phyloP scores from a whole-genome alignment of 306 rosid genomes.

The Potentilla sterilis region DNA sequence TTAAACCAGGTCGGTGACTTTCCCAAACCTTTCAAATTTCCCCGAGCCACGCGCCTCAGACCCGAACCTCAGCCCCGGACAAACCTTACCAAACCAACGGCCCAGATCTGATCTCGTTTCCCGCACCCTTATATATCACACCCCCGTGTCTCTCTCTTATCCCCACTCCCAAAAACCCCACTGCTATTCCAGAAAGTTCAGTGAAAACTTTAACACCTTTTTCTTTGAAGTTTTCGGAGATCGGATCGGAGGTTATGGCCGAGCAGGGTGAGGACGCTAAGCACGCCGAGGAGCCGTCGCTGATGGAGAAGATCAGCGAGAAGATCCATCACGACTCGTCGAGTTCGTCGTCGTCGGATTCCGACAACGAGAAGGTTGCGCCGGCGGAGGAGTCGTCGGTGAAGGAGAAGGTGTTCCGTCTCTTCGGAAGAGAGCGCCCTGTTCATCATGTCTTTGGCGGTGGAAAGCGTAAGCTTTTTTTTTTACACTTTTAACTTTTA shows the following conservation, averaged over 20 bases:
- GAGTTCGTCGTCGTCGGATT: constrained; percentile 55
- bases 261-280: constrained; percentile 33
- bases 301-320: constrained; percentile 11
- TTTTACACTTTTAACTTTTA: neutral
- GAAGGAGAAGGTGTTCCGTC: constrained; percentile 60
- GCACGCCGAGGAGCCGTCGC: constrained; percentile 27
- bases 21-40: constrained; percentile 7
- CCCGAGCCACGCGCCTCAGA: constrained; percentile 28
- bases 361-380: constrained; percentile 39
- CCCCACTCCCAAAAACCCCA: constrained; percentile 27
- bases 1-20: constrained; percentile 24
- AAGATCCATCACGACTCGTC: constrained; percentile 33
- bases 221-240: neutral
- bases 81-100: constrained; percentile 5
- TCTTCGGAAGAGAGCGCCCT: constrained; percentile 76
- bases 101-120: constrained; percentile 35
- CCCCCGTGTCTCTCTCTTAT: no score
- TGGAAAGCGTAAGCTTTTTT: constrained; percentile 59
- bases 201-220: neutral
- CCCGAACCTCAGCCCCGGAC: constrained; percentile 1
- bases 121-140: constrained; percentile 29
- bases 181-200: constrained; percentile 15
- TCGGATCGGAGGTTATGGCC: constrained; percentile 48
- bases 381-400: constrained; percentile 27
- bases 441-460: constrained; percentile 80